phyloP scores from a whole-genome alignment of 2,329 filamentous ascomycete species.

The Penicillium sp. region DNA sequence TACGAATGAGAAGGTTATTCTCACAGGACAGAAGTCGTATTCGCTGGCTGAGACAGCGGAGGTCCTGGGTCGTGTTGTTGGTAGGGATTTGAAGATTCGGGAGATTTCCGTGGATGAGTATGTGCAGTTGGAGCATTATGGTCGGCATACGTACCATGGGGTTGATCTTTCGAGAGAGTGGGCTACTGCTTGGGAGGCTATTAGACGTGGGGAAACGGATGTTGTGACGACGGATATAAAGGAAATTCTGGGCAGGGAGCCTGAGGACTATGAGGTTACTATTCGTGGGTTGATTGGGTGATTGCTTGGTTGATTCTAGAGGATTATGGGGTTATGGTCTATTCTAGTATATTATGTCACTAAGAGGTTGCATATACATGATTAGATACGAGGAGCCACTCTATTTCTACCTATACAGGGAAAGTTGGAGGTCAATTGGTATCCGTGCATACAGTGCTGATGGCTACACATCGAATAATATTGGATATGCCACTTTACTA shows the following conservation, averaged over 20 bases:
- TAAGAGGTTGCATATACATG: too few relatives aligned
- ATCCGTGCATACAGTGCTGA: neutral
- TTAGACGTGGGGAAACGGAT: slow-evolving; percentile 43
- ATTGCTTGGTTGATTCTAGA: neutral
- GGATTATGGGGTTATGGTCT: too few relatives aligned
- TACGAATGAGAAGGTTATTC: slow-evolving; percentile 30
- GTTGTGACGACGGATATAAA: slow-evolving; percentile 39
- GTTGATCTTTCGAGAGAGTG: slow-evolving; percentile 41
- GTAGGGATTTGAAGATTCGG: slow-evolving; percentile 30
- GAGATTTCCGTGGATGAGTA: slow-evolving; percentile 44
- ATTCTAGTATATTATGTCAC: too few relatives aligned
- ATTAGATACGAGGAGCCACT: neutral
- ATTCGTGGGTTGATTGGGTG: slow-evolving; percentile 15
- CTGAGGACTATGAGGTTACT: slow-evolving; percentile 41
- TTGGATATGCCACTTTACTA: too few relatives aligned
- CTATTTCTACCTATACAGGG: slow-evolving; percentile 14
- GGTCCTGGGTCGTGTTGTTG: slow-evolving; percentile 27
- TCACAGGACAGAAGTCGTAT: slow-evolving; percentile 34
- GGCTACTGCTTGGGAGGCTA: slow-evolving; percentile 47
- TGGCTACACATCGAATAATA: neutral
- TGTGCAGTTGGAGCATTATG: slow-evolving; percentile 33
- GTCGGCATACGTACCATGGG: slow-evolving; percentile 35
- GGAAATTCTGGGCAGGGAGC: slow-evolving; percentile 42
- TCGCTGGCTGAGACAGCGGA: slow-evolving; percentile 35
- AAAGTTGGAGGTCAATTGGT: neutral